A percentile compares a stretch with the other conserved stretches of the same genome.
Conservation (phyloP, 2,329 filamentous ascomycete genomes). For the Aspergillus fischeri region DNA sequence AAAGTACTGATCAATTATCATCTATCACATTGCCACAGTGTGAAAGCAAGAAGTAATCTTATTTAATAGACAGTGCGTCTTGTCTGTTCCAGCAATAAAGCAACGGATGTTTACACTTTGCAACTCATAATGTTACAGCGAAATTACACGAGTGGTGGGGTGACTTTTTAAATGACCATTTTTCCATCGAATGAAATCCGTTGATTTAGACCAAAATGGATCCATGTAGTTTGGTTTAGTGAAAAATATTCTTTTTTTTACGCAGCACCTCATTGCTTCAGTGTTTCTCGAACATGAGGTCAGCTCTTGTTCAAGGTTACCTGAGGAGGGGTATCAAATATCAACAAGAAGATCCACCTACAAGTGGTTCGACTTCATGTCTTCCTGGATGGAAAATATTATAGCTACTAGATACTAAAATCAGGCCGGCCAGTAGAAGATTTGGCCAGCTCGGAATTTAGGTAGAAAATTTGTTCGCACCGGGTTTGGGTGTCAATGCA, state of each 20-base stretch:
- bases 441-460: not conserved
- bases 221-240: not conserved
- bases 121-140: not conserved
- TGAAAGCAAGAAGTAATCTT: not conserved
- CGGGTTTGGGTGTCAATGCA: conserved; percentile 2
- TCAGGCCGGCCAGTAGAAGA: not conserved
- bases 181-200: not conserved
- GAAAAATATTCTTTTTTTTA: not conserved
- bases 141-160: not conserved
- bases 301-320: not conserved
- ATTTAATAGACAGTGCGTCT: not conserved
- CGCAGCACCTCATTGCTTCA: not conserved
- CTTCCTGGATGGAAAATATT: not conserved
- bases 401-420: too few species aligned
- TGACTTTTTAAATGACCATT: not conserved
- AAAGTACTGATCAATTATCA: not conserved
- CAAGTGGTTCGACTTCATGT: not conserved
- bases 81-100: not conserved
- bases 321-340: not conserved
- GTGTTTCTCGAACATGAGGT: too few species aligned
- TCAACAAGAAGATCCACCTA: not conserved
- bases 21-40: not conserved
- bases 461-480: not conserved
- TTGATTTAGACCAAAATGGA: not conserved
- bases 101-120: not conserved